These are phyloP conservation scores for Leccinum uliginosum DNA, from an alignment of 768 basidiomycete species.

Conservation along the genomic window DNA sequence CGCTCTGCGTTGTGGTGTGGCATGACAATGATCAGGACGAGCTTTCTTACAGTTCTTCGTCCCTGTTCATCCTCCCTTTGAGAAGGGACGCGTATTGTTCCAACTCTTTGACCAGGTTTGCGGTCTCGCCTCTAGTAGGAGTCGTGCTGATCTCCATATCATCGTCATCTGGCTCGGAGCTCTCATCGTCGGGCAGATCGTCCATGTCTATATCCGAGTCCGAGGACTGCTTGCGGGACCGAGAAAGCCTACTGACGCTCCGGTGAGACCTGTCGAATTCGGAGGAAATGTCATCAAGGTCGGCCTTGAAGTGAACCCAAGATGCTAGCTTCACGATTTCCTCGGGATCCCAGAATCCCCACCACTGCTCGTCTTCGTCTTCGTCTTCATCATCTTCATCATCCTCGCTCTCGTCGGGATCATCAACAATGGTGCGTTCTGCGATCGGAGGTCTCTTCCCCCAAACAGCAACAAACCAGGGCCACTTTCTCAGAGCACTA, in stretches of 20 bases:
- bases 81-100: constrained; percentile 58
- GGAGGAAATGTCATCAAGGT: constrained; percentile 27
- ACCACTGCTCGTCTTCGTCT: constrained; percentile 55
- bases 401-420: constrained; percentile 23
- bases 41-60: constrained; percentile 21
- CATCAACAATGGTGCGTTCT: constrained; percentile 24
- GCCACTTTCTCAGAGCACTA: constrained; percentile 55
- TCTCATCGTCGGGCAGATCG: constrained; percentile 9
- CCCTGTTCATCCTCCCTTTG: constrained; percentile 48
- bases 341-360: constrained; percentile 64
- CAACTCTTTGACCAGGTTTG: constrained; percentile 47
- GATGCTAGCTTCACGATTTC: constrained; percentile 63
- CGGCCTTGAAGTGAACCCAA: constrained; percentile 56
- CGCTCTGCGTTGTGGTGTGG: constrained; percentile 7
- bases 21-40: background rate
- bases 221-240: background rate
- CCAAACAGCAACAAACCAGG: constrained; percentile 76
- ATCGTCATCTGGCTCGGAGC: background rate
- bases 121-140: constrained; percentile 34
- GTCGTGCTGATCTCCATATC: background rate
- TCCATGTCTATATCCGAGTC: constrained; percentile 21
- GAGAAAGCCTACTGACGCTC: background rate
- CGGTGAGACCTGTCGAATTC: constrained; percentile 6
- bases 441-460: constrained; percentile 45
- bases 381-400: constrained; percentile 28